A percentile compares a stretch with the other conserved stretches of the same genome.
These are phyloP conservation scores for Plasmodium chabaudi DNA, from an alignment of 169 alveolate genomes.

Conservation along the genomic window DNA sequence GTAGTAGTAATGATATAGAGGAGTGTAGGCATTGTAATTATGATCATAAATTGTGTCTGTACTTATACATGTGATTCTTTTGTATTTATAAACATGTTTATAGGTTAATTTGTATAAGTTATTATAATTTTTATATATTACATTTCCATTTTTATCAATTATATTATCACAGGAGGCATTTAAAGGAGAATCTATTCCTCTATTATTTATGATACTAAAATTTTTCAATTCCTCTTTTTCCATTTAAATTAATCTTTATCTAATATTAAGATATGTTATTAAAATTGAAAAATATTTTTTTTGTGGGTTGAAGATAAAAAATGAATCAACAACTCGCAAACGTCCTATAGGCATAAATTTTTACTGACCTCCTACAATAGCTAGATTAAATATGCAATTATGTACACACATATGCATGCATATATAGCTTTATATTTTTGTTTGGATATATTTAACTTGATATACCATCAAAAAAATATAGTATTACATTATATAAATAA, in stretches of 20 bases:
- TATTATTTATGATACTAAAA: constrained; percentile 19
- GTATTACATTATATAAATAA: too few species aligned
- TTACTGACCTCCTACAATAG: too few species aligned
- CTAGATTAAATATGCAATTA: background rate
- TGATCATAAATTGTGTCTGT: constrained; percentile 54
- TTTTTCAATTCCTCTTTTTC: constrained; percentile 31
- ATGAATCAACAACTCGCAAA: too few species aligned
- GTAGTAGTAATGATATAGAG: constrained; percentile 64
- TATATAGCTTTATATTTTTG: constrained; percentile 2
- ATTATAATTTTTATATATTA: constrained; percentile 44
- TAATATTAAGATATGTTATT: background rate
- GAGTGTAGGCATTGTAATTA: constrained; percentile 31
- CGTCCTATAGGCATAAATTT: too few species aligned
- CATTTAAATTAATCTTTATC: constrained; percentile 15
- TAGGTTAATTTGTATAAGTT: constrained; percentile 42
- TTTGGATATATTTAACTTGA: background rate
- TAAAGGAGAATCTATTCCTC: constrained; percentile 15
- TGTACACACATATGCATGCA: background rate
- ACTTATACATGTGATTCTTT: constrained; percentile 44
- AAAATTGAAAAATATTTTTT: too few species aligned
- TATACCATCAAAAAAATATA: too few species aligned
- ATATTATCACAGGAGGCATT: constrained; percentile 42
- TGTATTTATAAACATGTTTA: constrained; percentile 51
- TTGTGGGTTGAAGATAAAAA: too few species aligned
- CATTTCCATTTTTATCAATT: constrained; percentile 66